Evolutionary conservation across 2,329 filamentous ascomycete genomes (phyloP).

Genomic region (Penicillium sp.): DNA sequence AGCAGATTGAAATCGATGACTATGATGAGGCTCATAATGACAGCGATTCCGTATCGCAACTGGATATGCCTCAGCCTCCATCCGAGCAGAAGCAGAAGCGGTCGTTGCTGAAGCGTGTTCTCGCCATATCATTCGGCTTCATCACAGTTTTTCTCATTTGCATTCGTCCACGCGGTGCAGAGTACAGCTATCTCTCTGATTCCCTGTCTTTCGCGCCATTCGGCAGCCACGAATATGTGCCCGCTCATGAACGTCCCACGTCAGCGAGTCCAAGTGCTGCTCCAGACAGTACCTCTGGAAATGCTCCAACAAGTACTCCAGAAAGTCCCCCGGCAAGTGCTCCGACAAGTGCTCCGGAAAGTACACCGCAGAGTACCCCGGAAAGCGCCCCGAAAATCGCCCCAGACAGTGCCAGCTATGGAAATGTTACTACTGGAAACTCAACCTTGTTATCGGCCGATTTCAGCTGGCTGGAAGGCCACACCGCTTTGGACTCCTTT

Average conservation of each 20-base stretch:
- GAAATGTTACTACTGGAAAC: background rate
- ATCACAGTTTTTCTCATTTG: constrained; percentile 9
- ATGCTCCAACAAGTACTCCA: background rate
- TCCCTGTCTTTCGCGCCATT: constrained; percentile 17
- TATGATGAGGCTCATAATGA: constrained; percentile 11
- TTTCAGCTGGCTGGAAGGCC: constrained; percentile 12
- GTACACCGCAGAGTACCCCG: background rate
- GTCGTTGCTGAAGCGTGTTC: constrained; percentile 1
- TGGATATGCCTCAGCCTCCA: background rate
- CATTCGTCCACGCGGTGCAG: constrained; percentile 11
- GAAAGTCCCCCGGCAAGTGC: background rate
- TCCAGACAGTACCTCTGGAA: background rate
- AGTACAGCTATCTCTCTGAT: constrained; percentile 13
- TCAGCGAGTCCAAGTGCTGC: background rate
- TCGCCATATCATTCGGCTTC: constrained; percentile 4
- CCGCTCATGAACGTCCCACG: background rate
- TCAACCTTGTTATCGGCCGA: constrained; percentile 3
- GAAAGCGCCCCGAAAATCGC: background rate
- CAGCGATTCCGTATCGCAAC: constrained; percentile 9
- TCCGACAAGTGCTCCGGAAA: background rate
- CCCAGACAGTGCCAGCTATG: background rate
- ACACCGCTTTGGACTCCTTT: constrained; percentile 11
- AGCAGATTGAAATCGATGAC: constrained; percentile 15
- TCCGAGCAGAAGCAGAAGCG: background rate
- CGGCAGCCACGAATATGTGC: constrained; percentile 1